Base-by-base conservation (phyloP, 1,139 yeast genomes). In the Candida smagusa region DNA sequence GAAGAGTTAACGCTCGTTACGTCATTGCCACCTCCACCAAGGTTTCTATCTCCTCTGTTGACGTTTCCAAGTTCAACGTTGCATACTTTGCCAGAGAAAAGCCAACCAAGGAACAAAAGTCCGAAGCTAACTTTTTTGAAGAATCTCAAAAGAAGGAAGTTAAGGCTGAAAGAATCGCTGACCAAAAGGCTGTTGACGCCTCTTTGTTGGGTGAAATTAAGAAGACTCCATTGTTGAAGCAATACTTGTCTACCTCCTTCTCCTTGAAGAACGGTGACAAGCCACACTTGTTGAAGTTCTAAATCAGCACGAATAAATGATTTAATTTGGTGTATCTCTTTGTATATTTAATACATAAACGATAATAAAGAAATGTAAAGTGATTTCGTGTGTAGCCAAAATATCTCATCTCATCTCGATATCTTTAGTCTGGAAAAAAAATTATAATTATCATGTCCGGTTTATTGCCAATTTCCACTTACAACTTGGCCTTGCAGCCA, bases 1-100 rank as follows among this genome's bases (percentile, higher is more conserved):
- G 97, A 84, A 88, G 98, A 83, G 97, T 92, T 56, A 92, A 92
- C 74, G 84, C 97, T 61, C 89, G 96, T 74, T 94, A 92, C 78
- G 97, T 92, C 63, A 92, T 92, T 76, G 98, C 97, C 63, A 94
- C 98, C 67, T 89, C 97, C 58, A 92, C 98, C 74, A 75, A 79
- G 71, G 87, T 92, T 61, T 72, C 80, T 56, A 81, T 90, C 59
- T 76, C 79, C 46, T 76, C 83, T 56, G 89, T 90, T 54, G 89
- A 89, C 65, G 89, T 84, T 55, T 78, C 90, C 63, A 92, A 92
- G 77, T 92, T 85, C 84, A 80, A 84, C 75, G 95, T 81, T 63
- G 89, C 86, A 61, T 92, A 94, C 90, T 92, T 92, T 64, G 96
- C 97, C 65, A 88, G 95, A 75, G 97, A 92, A 75, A 85, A 88